phyloP scores from a whole-genome alignment of 148 eudicot species.

The Oxyria digyna region DNA sequence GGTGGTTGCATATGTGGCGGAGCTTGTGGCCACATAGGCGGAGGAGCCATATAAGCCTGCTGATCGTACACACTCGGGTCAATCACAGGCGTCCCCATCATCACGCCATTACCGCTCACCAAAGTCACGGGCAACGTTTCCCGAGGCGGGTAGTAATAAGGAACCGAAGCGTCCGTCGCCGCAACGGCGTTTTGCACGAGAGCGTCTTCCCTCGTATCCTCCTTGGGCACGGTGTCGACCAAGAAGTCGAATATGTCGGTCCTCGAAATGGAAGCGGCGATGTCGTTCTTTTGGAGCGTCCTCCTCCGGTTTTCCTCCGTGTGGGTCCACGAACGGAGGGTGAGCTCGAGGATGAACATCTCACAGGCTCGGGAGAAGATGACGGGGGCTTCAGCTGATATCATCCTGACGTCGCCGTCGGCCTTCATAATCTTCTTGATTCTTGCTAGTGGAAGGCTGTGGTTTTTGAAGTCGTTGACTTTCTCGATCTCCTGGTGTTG shows the following conservation, averaged over 20 bases:
- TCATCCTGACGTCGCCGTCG: constrained; percentile 21
- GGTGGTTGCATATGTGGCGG: constrained; percentile 11
- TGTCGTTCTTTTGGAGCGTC: constrained; percentile 20
- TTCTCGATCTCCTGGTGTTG: constrained; percentile 16
- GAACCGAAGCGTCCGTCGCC: constrained; percentile 1
- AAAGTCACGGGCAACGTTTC: background rate
- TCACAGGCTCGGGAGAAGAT: constrained; percentile 21
- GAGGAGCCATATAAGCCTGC: constrained; percentile 13
- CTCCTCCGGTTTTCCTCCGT: constrained; percentile 19
- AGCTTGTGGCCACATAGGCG: constrained; percentile 11
- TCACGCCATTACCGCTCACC: constrained; percentile 8
- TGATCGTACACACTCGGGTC: constrained; percentile 14
- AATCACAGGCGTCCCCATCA: constrained; percentile 13
- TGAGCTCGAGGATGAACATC: constrained; percentile 22
- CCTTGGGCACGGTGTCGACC: constrained; percentile 20
- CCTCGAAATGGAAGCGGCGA: constrained; percentile 16
- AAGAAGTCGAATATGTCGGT: constrained; percentile 16
- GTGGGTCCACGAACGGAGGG: constrained; percentile 20
- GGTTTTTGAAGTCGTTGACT: constrained; percentile 20
- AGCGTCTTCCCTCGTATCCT: constrained; percentile 12
- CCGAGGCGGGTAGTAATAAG: constrained; percentile 12
- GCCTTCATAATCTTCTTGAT: constrained; percentile 28
- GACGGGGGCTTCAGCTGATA: constrained; percentile 20
- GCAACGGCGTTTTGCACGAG: constrained; percentile 4
- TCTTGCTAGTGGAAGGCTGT: constrained; percentile 22